These are phyloP conservation scores for Quercus dentata DNA, from an alignment of 306 rosid species.

Conservation along the genomic window DNA sequence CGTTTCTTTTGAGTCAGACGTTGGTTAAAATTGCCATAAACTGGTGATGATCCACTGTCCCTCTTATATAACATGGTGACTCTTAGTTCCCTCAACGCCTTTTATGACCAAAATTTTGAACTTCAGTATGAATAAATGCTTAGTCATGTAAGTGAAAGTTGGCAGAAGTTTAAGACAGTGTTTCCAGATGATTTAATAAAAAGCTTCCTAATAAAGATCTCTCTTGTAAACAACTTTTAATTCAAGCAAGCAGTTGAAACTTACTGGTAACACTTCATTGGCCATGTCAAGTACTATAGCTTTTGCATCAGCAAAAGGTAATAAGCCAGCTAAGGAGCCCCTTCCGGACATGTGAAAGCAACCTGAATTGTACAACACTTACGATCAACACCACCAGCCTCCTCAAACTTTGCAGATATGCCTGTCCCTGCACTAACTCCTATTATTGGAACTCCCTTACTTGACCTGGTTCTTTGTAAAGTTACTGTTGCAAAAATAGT, in stretches of 20 bases:
- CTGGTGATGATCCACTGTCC: neutral
- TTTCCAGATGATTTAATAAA: neutral
- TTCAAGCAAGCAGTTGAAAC: slow-evolving; percentile 28
- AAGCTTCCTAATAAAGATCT: neutral
- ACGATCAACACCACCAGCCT: slow-evolving; percentile 90
- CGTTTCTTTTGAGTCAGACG: neutral
- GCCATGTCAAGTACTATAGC: slow-evolving; percentile 92
- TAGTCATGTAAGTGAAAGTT: neutral
- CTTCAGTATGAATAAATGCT: neutral
- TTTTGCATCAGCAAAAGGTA: slow-evolving; percentile 94
- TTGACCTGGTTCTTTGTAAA: too few relatives aligned
- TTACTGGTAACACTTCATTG: slow-evolving; percentile 89
- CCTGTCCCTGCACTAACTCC: slow-evolving; percentile 97
- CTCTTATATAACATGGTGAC: neutral
- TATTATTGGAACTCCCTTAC: slow-evolving; percentile 61
- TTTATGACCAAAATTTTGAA: neutral
- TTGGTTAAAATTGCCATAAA: neutral
- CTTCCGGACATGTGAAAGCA: slow-evolving; percentile 97
- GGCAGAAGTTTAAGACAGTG: neutral
- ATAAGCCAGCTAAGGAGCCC: slow-evolving; percentile 85
- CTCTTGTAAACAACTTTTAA: neutral
- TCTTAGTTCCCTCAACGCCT: neutral
- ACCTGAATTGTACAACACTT: slow-evolving; percentile 85
- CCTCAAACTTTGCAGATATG: slow-evolving; percentile 96
- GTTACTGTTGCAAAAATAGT: too few relatives aligned